Conservation (phyloP, 2,329 filamentous ascomycete genomes). For the Beauveria pseudobassiana region DNA sequence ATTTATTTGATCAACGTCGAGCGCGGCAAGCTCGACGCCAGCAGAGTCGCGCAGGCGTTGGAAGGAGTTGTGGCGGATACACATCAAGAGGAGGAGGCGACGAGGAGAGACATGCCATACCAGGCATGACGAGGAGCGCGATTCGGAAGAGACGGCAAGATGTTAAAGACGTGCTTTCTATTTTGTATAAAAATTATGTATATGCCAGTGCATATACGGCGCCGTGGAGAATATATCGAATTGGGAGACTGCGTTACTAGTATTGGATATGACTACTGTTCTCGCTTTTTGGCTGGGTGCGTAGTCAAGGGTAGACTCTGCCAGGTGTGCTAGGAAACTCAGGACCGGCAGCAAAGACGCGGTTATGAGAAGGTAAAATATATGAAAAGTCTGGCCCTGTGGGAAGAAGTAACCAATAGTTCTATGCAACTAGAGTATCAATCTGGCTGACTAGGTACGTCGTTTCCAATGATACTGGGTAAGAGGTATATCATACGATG, state of each 20-base stretch:
- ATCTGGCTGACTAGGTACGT: too few species aligned
- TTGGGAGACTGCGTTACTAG: background rate
- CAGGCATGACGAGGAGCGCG: slow-evolving; percentile 18
- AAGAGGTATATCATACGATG: too few species aligned
- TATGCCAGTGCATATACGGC: background rate
- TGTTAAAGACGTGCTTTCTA: background rate
- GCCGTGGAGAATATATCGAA: background rate
- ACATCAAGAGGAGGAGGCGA: slow-evolving; percentile 15
- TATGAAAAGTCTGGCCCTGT: too few species aligned
- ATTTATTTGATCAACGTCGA: slow-evolving; percentile 83
- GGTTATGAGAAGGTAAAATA: too few species aligned
- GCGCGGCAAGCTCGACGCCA: slow-evolving; percentile 62
- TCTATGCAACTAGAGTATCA: too few species aligned
- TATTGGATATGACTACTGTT: background rate
- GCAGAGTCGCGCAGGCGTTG: slow-evolving; percentile 53
- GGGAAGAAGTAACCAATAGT: too few species aligned
- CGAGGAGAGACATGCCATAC: slow-evolving; percentile 22
- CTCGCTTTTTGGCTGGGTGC: slow-evolving; percentile 9
- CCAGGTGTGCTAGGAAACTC: too few species aligned
- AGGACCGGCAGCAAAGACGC: too few species aligned
- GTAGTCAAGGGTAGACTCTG: background rate
- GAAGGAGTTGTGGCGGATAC: slow-evolving; percentile 39
- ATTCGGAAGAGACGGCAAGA: slow-evolving; percentile 2
- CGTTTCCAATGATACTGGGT: too few species aligned
- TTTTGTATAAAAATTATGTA: background rate